Base-by-base conservation (phyloP, 305 asterid species). In the Solanum hybrid region DNA sequence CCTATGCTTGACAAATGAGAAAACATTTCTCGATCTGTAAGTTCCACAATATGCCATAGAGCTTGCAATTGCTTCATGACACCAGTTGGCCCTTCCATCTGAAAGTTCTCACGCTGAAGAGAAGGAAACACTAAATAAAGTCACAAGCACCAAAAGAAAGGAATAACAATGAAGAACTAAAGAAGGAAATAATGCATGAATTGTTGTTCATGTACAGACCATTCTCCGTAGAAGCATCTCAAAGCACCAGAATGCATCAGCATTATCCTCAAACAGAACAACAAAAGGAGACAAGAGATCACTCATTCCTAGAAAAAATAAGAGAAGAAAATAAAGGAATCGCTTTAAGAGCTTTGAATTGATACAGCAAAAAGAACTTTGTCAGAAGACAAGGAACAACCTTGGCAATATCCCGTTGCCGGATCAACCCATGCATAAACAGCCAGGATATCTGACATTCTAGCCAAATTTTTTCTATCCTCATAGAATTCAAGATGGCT, bases 201-300 rank as follows among this genome's bases (percentile, higher is more conserved):
- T 45, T 85, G 69, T 24, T 29, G 73, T 77, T 77, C 14, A 37
- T 45, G 85, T 56, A 69, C 45, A 34, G 60, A 97, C 99, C 99
- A 94, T 94, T 95, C 99, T 95, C 94, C 99, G 93, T 90, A 97
- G 88, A 91, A 97, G 98, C 99, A 95, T 96, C 94, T 97, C 99
- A 91, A 97, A 97, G 94, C 99, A 97, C 99, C 99, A 97, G 92
- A 97, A 97, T 34, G 99, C 99, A 95, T 97, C 99, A 3, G 99
- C 99, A 90, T 97, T 93, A 92, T 97, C 99, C 91, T 96, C 99
- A 89, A 96, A 96, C 81, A 97, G 99, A 88, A 97, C 98, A 89
- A 97, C 95, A 92, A 97, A 96, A 90, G 99, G 99, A 91, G 99
- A 96, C 85, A 96, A 92, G 90, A 97, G 92, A 94, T 97, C 99